Conservation (phyloP, 2,329 filamentous ascomycete genomes). For the Stagonosporopsis chrysanthemi region DNA sequence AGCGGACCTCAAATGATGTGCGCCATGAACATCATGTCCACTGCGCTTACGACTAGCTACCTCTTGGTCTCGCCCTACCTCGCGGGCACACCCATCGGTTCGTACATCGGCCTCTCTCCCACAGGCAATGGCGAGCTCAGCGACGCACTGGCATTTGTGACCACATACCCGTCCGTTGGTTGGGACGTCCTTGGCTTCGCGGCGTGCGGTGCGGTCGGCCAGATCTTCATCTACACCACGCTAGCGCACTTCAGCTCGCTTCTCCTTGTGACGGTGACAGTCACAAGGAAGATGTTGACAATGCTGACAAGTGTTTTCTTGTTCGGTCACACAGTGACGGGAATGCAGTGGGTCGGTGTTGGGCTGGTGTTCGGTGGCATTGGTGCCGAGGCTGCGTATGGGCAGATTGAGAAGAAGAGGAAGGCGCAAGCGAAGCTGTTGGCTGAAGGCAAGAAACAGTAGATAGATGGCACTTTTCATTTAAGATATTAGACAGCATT, state of each 20-base stretch:
- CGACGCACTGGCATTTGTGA: conserved; percentile 82
- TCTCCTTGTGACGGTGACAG: conserved; percentile 92
- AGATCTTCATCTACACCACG: conserved; percentile 96
- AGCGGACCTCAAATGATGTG: conserved; percentile 99
- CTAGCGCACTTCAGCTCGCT: conserved; percentile 90
- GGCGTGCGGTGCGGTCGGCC: conserved; percentile 87
- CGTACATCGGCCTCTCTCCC: conserved; percentile 52
- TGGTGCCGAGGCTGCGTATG: conserved; percentile 85
- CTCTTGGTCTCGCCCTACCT: conserved; percentile 81
- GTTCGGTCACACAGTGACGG: conserved; percentile 85
- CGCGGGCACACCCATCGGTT: conserved; percentile 63
- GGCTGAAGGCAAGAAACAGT: conserved; percentile 27
- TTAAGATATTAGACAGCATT: background rate
- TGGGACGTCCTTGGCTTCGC: conserved; percentile 90
- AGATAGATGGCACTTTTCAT: background rate
- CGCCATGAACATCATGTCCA: conserved; percentile 89
- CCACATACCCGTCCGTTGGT: conserved; percentile 79
- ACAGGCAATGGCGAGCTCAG: conserved; percentile 72
- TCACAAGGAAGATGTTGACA: conserved; percentile 98
- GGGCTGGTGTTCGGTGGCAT: conserved; percentile 94
- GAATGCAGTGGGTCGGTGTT: conserved; percentile 95
- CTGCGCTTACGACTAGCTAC: conserved; percentile 77
- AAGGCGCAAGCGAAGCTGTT: conserved; percentile 71
- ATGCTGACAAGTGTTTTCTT: conserved; percentile 96
- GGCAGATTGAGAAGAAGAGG: conserved; percentile 79